Evolutionary conservation across 805 yeast species (phyloP).

Genomic region (Saccharomycopsis malanga): DNA sequence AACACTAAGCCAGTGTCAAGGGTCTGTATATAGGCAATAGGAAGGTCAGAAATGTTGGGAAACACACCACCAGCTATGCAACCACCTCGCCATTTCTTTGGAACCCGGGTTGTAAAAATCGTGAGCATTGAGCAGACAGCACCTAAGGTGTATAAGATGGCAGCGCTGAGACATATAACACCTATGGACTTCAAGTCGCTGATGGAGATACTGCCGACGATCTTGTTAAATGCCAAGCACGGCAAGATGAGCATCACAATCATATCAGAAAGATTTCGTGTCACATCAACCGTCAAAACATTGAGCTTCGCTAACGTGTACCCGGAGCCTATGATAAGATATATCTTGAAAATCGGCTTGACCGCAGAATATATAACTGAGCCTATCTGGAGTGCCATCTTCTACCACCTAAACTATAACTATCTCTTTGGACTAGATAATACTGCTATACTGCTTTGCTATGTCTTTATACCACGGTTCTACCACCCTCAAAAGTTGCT

Average conservation of each 20-base stretch:
- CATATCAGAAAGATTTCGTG: constrained; percentile 62
- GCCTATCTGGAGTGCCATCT: too few species aligned
- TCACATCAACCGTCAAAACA: constrained; percentile 57
- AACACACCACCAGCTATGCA: constrained; percentile 62
- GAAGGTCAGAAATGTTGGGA: constrained; percentile 77
- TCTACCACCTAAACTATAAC: too few species aligned
- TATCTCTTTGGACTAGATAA: too few species aligned
- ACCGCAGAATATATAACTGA: constrained; percentile 68
- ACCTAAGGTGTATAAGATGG: constrained; percentile 41
- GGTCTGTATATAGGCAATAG: constrained; percentile 76
- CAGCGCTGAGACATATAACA: constrained; percentile 45
- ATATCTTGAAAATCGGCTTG: constrained; percentile 82
- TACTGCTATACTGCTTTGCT: too few species aligned
- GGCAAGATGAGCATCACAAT: constrained; percentile 68
- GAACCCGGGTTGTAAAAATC: constrained; percentile 48
- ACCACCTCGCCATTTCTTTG: constrained; percentile 74
- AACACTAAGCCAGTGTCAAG: constrained; percentile 58
- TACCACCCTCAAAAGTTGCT: too few species aligned
- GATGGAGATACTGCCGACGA: constrained; percentile 59
- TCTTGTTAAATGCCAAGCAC: constrained; percentile 65
- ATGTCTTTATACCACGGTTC: too few species aligned
- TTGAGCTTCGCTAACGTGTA: constrained; percentile 54
- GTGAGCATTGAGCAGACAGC: constrained; percentile 35
- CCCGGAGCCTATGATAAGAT: constrained; percentile 63
- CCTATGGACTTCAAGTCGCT: constrained; percentile 68